Percentiles rank a stretch among this genome's conserved stretches.
Evolutionary conservation across 2,329 filamentous ascomycete species (phyloP).

Genomic region (Bipolaris oryzae): DNA sequence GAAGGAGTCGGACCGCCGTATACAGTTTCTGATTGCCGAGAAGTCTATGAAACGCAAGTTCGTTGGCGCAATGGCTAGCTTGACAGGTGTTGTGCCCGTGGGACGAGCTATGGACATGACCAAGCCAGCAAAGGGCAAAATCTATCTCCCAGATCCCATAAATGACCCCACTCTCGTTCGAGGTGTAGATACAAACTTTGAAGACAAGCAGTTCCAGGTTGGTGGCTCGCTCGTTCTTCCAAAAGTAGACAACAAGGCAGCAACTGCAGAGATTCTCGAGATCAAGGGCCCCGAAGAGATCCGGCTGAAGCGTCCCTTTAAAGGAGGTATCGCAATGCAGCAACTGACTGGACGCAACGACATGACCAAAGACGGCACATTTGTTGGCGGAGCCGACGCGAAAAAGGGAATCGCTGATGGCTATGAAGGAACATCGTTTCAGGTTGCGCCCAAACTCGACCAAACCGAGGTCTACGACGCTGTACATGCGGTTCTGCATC

Average conservation of each 20-base stretch:
- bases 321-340: slow-evolving; percentile 72
- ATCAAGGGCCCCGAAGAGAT: slow-evolving; percentile 82
- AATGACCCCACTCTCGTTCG: slow-evolving; percentile 82
- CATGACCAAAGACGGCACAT: slow-evolving; percentile 68
- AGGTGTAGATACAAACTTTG: slow-evolving; percentile 82
- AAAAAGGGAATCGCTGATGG: slow-evolving; percentile 59
- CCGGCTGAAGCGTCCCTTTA: slow-evolving; percentile 85
- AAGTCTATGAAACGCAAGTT: slow-evolving; percentile 92
- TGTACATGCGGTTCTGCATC: slow-evolving; percentile 81
- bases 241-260: slow-evolving; percentile 78
- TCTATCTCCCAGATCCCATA: slow-evolving; percentile 89
- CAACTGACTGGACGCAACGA: slow-evolving; percentile 84
- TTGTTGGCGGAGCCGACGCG: slow-evolving; percentile 60
- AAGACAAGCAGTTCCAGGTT: slow-evolving; percentile 55
- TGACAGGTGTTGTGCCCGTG: slow-evolving; percentile 90
- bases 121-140: slow-evolving; percentile 75
- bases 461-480: slow-evolving; percentile 93
- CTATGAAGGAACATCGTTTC: slow-evolving; percentile 81
- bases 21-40: slow-evolving; percentile 91
- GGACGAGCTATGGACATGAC: slow-evolving; percentile 88
- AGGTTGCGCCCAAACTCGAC: slow-evolving; percentile 89
- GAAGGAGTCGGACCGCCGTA: slow-evolving; percentile 83
- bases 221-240: slow-evolving; percentile 89
- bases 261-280: slow-evolving; percentile 82
- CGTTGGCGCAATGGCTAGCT: slow-evolving; percentile 83